Percentiles rank a stretch among this genome's conserved stretches.
phyloP scores from a whole-genome alignment of 352 stramenopile genomes.

The Globisporangium sylvaticum region DNA sequence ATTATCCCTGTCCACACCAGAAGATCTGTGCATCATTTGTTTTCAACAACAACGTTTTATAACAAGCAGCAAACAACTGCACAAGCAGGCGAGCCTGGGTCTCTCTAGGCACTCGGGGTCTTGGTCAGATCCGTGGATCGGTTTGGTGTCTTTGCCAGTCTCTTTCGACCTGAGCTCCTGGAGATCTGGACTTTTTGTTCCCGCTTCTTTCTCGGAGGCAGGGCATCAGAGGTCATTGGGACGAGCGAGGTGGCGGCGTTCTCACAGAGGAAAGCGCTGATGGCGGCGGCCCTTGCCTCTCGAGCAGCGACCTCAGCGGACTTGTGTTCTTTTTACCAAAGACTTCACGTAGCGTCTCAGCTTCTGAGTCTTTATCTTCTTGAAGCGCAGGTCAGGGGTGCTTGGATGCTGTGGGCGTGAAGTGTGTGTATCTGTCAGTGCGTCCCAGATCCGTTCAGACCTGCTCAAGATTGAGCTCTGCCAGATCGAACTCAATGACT shows the following conservation, averaged over 20 bases:
- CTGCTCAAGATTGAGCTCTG: not conserved
- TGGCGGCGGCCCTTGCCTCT: not conserved
- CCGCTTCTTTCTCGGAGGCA: not conserved
- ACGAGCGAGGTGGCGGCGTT: not conserved
- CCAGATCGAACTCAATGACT: too few species aligned
- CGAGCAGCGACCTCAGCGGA: not conserved
- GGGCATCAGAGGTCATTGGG: too few species aligned
- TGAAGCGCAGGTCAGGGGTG: too few species aligned
- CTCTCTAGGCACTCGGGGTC: not conserved
- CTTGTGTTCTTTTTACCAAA: not conserved
- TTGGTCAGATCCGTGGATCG: not conserved
- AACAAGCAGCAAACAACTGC: not conserved
- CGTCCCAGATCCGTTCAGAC: too few species aligned
- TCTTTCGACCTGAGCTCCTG: not conserved
- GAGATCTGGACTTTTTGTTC: not conserved
- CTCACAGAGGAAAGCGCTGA: not conserved
- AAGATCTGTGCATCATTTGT: not conserved
- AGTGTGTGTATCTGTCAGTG: not conserved
- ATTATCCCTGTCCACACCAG: not conserved
- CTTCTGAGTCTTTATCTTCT: not conserved
- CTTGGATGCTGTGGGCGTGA: too few species aligned
- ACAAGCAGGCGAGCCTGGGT: not conserved
- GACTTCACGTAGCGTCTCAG: not conserved
- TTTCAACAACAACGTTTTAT: not conserved
- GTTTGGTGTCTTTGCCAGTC: not conserved